Base-by-base conservation (phyloP, 1,284 basidiomycete genomes). In the Lentinula novae-zelandiae region DNA sequence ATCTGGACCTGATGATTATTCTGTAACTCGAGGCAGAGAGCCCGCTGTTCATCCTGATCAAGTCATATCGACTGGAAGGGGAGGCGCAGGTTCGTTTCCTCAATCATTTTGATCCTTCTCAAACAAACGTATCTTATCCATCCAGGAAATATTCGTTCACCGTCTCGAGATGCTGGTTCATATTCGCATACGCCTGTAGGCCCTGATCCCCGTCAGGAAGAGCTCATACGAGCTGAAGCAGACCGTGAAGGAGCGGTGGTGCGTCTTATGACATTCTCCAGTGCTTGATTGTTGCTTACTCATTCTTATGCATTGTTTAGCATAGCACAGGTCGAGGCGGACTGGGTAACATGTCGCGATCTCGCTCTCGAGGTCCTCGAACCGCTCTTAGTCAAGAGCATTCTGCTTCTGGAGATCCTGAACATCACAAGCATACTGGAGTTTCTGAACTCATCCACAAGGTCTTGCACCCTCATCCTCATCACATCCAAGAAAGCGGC, bases 101-200 rank as follows among this genome's bases (percentile, higher is more conserved):
- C 27, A 27, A 46, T 15, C n/a, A n/a, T 42, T 7, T 6, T 22
- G n/a, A 17, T 17, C 9, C 5, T 22, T 27, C 5, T 3, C 17
- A n/a, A 7, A 20, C 9, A 9, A 46, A 20, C 44, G 8, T 42
- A n/a, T n/a, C 7, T 20, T 1, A 46, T 46, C 10, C n/a, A 46
- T 31, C 82, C 81, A 17, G 91, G 91, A 48, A 93, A 93, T 74
- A 84, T 92, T 42, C 85, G 87, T 54, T 87, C 88, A 3, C 85
- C 86, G 0, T 89, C 89, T 15, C 81, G 83, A 49, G 84, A 85
- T 52, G 73, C 40, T 72, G 44, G 76, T 1, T 68, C 69, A 68
- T 77, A 73, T 75, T 73, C 60, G 70, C 39, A 56, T 48, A 17
- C 27, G 67, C 33, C 51, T 39, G 58, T 42, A 7, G 31, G 46